phyloP scores from a whole-genome alignment of 495 filamentous ascomycete genomes.

The Rhypophila decipiens region DNA sequence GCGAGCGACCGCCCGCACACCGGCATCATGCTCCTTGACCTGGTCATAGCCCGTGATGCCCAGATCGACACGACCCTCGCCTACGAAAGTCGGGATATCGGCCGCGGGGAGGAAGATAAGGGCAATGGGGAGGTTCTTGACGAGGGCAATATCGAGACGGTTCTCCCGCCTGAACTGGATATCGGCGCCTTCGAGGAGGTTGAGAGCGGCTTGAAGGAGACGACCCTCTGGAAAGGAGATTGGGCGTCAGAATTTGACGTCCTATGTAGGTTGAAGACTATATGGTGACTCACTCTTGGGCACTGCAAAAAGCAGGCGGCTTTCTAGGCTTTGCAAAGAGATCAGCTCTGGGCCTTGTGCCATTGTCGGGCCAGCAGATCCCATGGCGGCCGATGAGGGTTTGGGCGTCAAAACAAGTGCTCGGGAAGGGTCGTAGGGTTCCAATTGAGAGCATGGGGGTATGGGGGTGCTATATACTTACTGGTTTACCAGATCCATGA shows the following conservation, averaged over 20 bases:
- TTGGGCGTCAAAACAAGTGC: no score
- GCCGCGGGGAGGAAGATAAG: slow-evolving; percentile 95
- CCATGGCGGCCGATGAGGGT: no score
- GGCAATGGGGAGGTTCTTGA: slow-evolving; percentile 90
- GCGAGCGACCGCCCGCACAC: slow-evolving; percentile 47
- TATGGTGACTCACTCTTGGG: slow-evolving; percentile 85
- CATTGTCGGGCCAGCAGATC: no score
- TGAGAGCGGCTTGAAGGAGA: slow-evolving; percentile 74
- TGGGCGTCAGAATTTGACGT: slow-evolving; percentile 1
- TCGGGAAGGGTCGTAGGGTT: no score
- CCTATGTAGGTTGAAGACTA: not conserved
- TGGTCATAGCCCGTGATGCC: slow-evolving; percentile 94
- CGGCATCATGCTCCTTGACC: slow-evolving; percentile 84
- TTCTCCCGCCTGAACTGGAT: slow-evolving; percentile 92
- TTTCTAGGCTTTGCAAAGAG: slow-evolving; percentile 62
- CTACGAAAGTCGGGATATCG: slow-evolving; percentile 95
- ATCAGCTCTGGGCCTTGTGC: slow-evolving; percentile 27
- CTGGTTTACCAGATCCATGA: slow-evolving; percentile 83
- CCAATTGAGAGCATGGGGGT: no score
- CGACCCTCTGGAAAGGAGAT: slow-evolving; percentile 64
- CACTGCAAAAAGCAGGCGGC: slow-evolving; percentile 89
- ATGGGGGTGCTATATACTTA: no score
- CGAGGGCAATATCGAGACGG: slow-evolving; percentile 91
- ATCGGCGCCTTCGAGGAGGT: slow-evolving; percentile 86
- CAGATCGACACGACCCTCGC: slow-evolving; percentile 85